Base-by-base conservation (phyloP, 495 filamentous ascomycete genomes). In the Xylaria intraflava region DNA sequence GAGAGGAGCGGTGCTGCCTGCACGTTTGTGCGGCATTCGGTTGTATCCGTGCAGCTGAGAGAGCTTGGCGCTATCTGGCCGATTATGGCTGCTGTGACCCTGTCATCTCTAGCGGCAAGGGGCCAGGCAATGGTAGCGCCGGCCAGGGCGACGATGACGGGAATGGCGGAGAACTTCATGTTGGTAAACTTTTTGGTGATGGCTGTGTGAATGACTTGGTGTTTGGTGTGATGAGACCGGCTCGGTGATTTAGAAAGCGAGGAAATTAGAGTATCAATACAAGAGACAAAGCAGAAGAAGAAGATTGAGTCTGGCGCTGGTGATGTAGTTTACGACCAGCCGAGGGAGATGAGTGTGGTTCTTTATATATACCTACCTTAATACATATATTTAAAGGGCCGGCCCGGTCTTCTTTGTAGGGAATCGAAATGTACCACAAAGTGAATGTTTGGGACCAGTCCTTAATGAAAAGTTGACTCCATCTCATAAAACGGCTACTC, bases 1-100 rank as follows among this genome's bases (percentile, higher is more conserved):
- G 65, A 68, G 44, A 87, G 73, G 57, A 69, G 75, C 0, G 78
- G 77, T 0, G 79, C 84, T 3, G 85, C 87, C 59, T 83, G 72
- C 35, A 63, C 68, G 27, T 84, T 81, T 0, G 85, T 88, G 6
- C 77, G 76, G 72, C 89, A 94, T 66, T 92, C 85, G 20, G 61
- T 65, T 24, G 70, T 61, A 14, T 65, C 3, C 58, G 56, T 64
- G 67, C 85, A 86, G 7, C 71, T 62, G 10, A 50, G 49, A 35
- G 73, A 69, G 6, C 49, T 65, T 0, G 82, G 80, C 23, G 77
- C 72, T 65, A 88, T 81, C 51, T 66, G 17, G 24, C 17, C 24
- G 19, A 46, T 47, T 20, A 42, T 42, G 46, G 77, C 67, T 8
- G 69, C 61, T 17, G 77, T 65, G 6, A 65, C 33, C 46, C 49